phyloP scores from a whole-genome alignment of 805 yeast genomes.

The Torulaspora quercuum region DNA sequence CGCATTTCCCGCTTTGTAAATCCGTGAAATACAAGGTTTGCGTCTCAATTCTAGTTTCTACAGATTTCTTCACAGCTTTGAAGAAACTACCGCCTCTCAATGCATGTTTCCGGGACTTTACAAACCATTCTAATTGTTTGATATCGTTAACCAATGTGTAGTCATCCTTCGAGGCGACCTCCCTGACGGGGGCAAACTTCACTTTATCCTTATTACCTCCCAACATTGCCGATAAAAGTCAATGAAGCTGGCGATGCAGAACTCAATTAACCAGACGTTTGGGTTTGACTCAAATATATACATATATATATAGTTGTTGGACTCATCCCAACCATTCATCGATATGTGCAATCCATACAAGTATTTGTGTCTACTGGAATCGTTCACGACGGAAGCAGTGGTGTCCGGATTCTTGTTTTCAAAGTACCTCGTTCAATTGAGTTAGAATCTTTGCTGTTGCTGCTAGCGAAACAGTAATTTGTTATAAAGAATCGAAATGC shows the following conservation, averaged over 20 bases:
- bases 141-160: constrained; percentile 16
- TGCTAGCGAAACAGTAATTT: too few species aligned
- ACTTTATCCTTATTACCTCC: constrained; percentile 14
- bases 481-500: too few species aligned
- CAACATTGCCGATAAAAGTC: constrained; percentile 4
- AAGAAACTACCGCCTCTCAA: constrained; percentile 10
- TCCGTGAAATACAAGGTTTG: constrained; percentile 54
- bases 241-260: background rate
- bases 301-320: too few species aligned
- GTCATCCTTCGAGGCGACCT: constrained; percentile 13
- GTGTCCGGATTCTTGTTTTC: constrained; percentile 2
- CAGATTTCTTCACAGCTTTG: constrained; percentile 17
- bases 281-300: too few species aligned
- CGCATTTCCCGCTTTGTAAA: constrained; percentile 40
- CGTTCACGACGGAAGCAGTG: constrained; percentile 7
- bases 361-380: background rate
- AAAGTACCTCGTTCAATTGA: constrained; percentile 7
- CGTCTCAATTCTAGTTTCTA: constrained; percentile 48
- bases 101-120: constrained; percentile 10
- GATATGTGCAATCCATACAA: too few species aligned
- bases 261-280: too few species aligned
- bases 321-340: too few species aligned
- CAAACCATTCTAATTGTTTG: constrained; percentile 17
- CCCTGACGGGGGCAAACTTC: constrained; percentile 17
- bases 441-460: too few species aligned